Evolutionary conservation across 345 rosid genomes (phyloP), one percentile per base, ranked within the genome.

Genomic region (Gossypium bickii): DNA sequence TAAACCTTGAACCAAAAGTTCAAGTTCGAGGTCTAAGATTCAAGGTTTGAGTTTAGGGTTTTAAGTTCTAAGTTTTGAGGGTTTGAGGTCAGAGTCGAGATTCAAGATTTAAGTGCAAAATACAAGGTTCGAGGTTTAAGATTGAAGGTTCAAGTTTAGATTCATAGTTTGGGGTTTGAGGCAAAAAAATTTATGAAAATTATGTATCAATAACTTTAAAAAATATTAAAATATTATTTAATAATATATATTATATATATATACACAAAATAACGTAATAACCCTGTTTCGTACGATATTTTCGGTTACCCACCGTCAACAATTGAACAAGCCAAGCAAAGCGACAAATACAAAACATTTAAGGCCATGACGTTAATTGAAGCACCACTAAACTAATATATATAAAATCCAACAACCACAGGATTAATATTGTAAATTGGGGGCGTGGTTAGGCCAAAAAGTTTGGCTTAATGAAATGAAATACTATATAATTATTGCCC

Each of bases 41-140:
- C 0, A 34, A 34, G 0, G 0, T 34, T 34, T 34, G 38, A 34
- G 0, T 34, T 34, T 34, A 34, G 0, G 38, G 6, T 0, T 0
- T 29, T 29, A 0, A 0, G 0, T 34, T 34, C 0, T 34, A 34
- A 0, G 0, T 34, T 34, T 0, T 0, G 0, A 34, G 0, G 0
- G 1, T 5, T 34, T 5, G 1, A 34, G 41, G 41, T 34, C 0
- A 1, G 7, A 34, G 38, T 34, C 1, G 1, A 0, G 38, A 34
- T 34, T 34, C 0, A 34, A 34, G 0, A 0, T 34, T 34, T 4
- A 34, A 0, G 41, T 34, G 5, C 0, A 34, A 34, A 34, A 5
- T 34, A 0, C 0, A 34, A 0, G 0, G 7, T 34, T 34, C 1
- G 7, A 34, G 0, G 0, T 34, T 34, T 34, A 34, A 34, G 1